Evolutionary conservation across 495 filamentous ascomycete species (phyloP), one percentile per base, ranked within the genome.

Genomic region (Aspergillus funiculosus): DNA sequence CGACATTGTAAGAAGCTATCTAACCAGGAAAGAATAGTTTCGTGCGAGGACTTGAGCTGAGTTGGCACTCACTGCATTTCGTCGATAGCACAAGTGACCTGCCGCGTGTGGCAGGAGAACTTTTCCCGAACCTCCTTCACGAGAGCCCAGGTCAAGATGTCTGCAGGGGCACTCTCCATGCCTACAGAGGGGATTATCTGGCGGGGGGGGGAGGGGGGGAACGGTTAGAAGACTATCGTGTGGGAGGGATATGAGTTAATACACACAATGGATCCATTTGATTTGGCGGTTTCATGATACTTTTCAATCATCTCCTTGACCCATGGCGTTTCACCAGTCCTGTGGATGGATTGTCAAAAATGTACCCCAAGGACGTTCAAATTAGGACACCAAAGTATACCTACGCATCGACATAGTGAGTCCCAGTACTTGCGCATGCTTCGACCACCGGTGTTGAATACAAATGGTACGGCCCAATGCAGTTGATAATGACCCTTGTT

Each of bases 261-360:
- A 58, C 77, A 50, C 54, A 80, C 78, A 62, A 92, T 85, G 19
- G 87, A 85, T 34, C 86, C 85, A 49, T 74, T 89, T 10, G 64
- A 61, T 56, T 89, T 80, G 11, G 92, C 92, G 1, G 66, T 74
- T 9, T 80, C 73, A 46, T 91, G 78, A 58, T 94, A 92, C 52
- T 88, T 86, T 13, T 80, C 72, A 43, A 96, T 79, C 73, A 95
- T 92, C 18, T 78, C 67, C 46, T 75, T 68, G 19, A 89, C 76
- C 79, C 85, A 98, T 6, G 87, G 85, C 6, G 79, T 77, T 60
- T 98, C 92, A 27, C 90, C 90, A 9, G 91, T 95, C 22, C 74
- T 77, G n/a, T 6, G 36, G 17, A 45, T 13, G 17, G 11, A 43
- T 58, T 34, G 56, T 48, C 32, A 7, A 52, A 18, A 50, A 15